Percentiles rank a stretch among this genome's conserved stretches.
Evolutionary conservation across 371 early-diverging fungal genomes (phyloP).

Genomic region (Chytridium lagenaria): DNA sequence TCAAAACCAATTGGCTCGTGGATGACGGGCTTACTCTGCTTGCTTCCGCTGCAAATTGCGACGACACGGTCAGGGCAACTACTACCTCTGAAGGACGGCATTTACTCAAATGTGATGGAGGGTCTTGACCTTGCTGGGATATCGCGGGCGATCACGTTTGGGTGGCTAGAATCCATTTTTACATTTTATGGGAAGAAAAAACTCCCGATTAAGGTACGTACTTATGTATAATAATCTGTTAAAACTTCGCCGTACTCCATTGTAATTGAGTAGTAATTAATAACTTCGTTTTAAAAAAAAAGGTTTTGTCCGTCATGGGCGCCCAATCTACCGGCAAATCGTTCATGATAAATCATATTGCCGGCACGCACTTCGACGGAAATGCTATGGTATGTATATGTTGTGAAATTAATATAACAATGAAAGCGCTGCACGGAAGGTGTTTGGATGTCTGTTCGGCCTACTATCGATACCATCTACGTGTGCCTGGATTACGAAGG

Average conservation of each 20-base stretch:
- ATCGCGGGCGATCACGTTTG: conserved; percentile 17
- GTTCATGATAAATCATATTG: conserved; percentile 31
- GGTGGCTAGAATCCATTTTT: conserved; percentile 30
- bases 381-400: conserved; percentile 23
- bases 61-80: conserved; percentile 17
- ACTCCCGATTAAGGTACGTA: conserved; percentile 2
- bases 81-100: conserved; percentile 32
- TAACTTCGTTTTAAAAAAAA: too few species aligned
- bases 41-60: conserved; percentile 35
- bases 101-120: conserved; percentile 15
- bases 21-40: conserved; percentile 16
- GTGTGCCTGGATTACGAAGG: conserved; percentile 38
- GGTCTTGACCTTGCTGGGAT: conserved; percentile 16
- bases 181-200: conserved; percentile 6
- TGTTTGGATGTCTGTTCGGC: conserved; percentile 29
- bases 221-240: neutral
- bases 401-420: neutral
- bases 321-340: conserved; percentile 25
- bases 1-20: conserved; percentile 12
- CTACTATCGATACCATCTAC: neutral
- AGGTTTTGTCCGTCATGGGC: conserved; percentile 24
- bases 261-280: too few species aligned
- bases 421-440: conserved; percentile 25
- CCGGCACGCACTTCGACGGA: conserved; percentile 29
- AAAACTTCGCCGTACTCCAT: neutral